Base-by-base conservation (phyloP, 768 basidiomycete species). In the Phanerodontia chrysosporium region DNA sequence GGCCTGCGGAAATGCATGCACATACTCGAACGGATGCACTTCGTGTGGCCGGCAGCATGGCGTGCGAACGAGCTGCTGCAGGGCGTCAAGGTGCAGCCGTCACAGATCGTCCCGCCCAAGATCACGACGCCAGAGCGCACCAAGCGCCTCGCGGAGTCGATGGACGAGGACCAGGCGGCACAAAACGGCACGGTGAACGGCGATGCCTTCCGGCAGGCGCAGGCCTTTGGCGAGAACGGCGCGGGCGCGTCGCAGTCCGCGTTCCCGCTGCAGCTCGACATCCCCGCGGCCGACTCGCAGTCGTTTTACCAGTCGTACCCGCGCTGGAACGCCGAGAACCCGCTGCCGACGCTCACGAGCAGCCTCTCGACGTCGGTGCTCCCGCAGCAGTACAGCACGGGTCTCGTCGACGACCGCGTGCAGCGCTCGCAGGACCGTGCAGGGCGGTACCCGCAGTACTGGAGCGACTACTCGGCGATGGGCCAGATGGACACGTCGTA, bases 331-430 rank as follows among this genome's bases (percentile, higher is more conserved):
- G 70, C 64, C 32, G 35, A 62, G 32, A 49, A 57, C 45, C 45
- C 53, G 42, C 49, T 67, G 25, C 57, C 72, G 55, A 65, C 73
- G 59, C 77, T 78, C 65, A 67, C 77, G 24, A 77, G 76, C 6
- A 76, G 80, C 45, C 65, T 90, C 45, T 86, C 89, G 22, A 90
- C 89, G 18, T 85, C 87, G 0, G 86, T 87, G 25, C 78, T 90
- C 45, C 86, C 89, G 0, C 87, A 89, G 62, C 74, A 86, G 64
- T 90, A 89, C 67, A 89, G 86, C 72, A 88, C 88, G 3, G 88
- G 87, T 0, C 72, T 89, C 49, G 77, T 81, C 2, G 85, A 84
- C 60, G 81, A 82, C 42, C 75, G 78, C 35, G 59, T 57, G 45
- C 51, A 63, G 45, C 57, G 69, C n/a, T 44, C 49, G 46, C 51